Conservation (phyloP, 75 land plant species). For the Isoetes taiwanensis region DNA sequence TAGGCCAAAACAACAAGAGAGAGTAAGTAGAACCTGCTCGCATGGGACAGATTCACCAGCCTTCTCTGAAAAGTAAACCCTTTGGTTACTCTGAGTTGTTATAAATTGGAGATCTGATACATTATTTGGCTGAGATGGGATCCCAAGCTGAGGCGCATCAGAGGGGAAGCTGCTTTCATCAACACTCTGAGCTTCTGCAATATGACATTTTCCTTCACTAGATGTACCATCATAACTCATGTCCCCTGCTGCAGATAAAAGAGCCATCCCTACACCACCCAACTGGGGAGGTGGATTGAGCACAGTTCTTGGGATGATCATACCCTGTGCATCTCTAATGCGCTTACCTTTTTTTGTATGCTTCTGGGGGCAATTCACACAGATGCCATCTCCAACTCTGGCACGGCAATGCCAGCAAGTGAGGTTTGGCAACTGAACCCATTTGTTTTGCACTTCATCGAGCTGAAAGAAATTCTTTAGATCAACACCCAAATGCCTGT, state of each 20-base stretch:
- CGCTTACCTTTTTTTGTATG: constrained; percentile 16
- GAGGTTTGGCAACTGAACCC: constrained; percentile 20
- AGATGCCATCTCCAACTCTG: constrained; percentile 13
- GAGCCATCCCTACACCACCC: constrained; percentile 11
- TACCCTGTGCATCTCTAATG: constrained; percentile 3
- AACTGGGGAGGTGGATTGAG: constrained; percentile 3
- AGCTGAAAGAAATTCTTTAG: constrained; percentile 24
- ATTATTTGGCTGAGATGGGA: constrained; percentile 11
- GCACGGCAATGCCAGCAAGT: constrained; percentile 22
- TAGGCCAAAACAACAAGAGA: not conserved
- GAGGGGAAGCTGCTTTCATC: constrained; percentile 17
- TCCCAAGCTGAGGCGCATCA: not conserved
- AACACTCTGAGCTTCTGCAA: constrained; percentile 11
- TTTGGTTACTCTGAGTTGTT: constrained; percentile 7
- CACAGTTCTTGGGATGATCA: constrained; percentile 10
- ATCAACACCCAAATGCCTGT: constrained; percentile 14
- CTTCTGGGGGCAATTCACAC: constrained; percentile 20
- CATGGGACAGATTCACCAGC: constrained; percentile 12
- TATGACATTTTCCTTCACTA: constrained; percentile 12
- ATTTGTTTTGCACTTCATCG: constrained; percentile 21
- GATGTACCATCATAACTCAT: constrained; percentile 11
- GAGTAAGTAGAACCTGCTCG: constrained; percentile 18
- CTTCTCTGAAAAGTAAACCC: constrained; percentile 17
- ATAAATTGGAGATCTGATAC: constrained; percentile 17
- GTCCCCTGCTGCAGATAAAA: constrained; percentile 17